Evolutionary conservation across 1,284 basidiomycete species (phyloP).

Genomic region (Papiliotrema nemorosa): DNA sequence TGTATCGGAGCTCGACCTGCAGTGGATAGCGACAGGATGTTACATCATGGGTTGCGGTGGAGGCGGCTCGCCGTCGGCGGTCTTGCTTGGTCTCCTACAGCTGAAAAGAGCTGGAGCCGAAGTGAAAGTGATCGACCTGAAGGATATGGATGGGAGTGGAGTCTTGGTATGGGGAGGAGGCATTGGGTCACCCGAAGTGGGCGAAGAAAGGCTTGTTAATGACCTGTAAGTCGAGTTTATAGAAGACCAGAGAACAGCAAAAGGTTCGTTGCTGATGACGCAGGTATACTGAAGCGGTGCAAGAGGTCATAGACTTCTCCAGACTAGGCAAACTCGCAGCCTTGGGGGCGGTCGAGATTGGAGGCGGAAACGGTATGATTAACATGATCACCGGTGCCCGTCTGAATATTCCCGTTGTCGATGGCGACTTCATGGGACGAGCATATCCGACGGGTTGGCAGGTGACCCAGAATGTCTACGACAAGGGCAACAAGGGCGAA

Average conservation of each 20-base stretch:
- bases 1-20: conserved; percentile 37
- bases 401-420: conserved; percentile 49
- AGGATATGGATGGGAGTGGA: conserved; percentile 11
- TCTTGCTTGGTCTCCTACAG: conserved; percentile 27
- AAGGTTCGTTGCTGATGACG: background rate
- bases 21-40: conserved; percentile 38
- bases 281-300: conserved; percentile 19
- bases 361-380: conserved; percentile 60
- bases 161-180: conserved; percentile 42
- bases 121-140: conserved; percentile 32
- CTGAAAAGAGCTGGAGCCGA: conserved; percentile 28
- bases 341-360: conserved; percentile 44
- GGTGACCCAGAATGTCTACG: conserved; percentile 31
- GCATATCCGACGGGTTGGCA: conserved; percentile 33
- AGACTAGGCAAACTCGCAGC: conserved; percentile 13
- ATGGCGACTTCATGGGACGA: conserved; percentile 51
- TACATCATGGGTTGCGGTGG: conserved; percentile 44
- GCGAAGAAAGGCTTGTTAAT: conserved; percentile 23
- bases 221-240: conserved; percentile 12
- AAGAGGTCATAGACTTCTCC: conserved; percentile 16
- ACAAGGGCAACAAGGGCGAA: conserved; percentile 16
- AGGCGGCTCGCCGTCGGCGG: conserved; percentile 29
- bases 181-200: conserved; percentile 56
- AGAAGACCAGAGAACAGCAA: no score
- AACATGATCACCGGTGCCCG: conserved; percentile 48